Evolutionary conservation across 768 basidiomycete species (phyloP), one percentile per base, ranked within the genome.

Genomic region (Auriscalpium vulgare): DNA sequence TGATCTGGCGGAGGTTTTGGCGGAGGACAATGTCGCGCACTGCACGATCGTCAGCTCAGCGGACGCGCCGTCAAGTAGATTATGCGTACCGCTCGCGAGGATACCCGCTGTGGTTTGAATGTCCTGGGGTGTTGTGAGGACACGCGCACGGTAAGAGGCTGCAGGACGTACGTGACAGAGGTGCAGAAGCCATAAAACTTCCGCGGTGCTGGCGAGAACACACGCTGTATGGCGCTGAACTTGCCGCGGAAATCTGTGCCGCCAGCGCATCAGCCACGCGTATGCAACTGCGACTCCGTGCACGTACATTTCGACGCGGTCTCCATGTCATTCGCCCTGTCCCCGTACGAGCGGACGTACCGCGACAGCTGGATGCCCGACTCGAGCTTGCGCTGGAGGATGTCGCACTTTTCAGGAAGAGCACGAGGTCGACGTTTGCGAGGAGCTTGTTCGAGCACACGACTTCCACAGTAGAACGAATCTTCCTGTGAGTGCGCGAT

Each of bases 341-440:
- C 79, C 9, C 78, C 80, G 64, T 85, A 90, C 48, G 84, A 87
- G 48, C 85, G 78, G 35, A 90, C 86, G 62, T 85, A 86, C 65
- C 85, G 83, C 37, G 75, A 70, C 35, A 90, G 70, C 57, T 76
- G 75, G 55, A 87, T 76, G 35, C 88, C 88, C 1, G 84, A 75
- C 17, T 72, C 69, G 10, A 90, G 78, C 63, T 90, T 90, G 47
- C 74, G 62, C 57, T 79, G 79, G 53, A 91, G 70, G 57, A 90
- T 85, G 63, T 90, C 88, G 57, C 84, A 84, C 67, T 91, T 91
- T 91, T 91, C 52, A 91, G 73, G 73, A 91, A 91, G 47, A 91
- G 74, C 57, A 91, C 84, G 37, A 90, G 73, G 60, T 87, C 85
- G 35, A 89, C 87, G 47, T 78, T 74, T 46, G 80, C 81, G 5